Evolutionary conservation across 208 protist genomes (phyloP).

Genomic region (Wallacemonas sp.): DNA sequence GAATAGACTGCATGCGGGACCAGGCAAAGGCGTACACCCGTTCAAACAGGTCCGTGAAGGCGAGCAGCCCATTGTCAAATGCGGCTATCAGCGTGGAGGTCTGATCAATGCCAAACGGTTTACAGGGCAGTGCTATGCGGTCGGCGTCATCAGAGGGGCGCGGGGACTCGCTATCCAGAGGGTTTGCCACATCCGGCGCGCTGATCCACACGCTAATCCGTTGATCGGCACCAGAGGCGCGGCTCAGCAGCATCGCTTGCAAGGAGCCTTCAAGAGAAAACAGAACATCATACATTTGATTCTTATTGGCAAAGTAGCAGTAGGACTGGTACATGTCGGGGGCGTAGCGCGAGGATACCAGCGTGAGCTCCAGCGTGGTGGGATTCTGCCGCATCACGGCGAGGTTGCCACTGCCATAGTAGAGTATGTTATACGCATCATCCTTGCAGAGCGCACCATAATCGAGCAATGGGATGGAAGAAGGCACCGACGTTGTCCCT

Average conservation of each 20-base stretch:
- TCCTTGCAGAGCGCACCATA: slow-evolving; percentile 25
- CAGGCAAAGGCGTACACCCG: background rate
- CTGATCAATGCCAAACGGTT: slow-evolving; percentile 10
- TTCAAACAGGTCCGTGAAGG: background rate
- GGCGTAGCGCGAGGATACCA: background rate
- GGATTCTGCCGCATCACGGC: slow-evolving; percentile 11
- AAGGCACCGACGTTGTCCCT: background rate
- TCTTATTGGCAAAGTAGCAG: slow-evolving; percentile 31
- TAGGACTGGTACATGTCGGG: slow-evolving; percentile 21
- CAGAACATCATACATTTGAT: slow-evolving; percentile 24
- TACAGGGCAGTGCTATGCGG: slow-evolving; percentile 1
- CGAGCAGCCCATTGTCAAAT: slow-evolving; percentile 8
- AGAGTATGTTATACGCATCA: slow-evolving; percentile 13
- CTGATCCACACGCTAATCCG: background rate
- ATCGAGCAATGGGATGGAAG: background rate
- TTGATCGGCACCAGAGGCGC: background rate
- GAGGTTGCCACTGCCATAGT: slow-evolving; percentile 20
- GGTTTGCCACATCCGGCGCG: background rate
- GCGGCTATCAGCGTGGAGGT: background rate
- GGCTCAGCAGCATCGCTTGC: background rate
- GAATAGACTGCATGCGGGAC: background rate
- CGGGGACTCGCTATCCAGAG: too few species aligned
- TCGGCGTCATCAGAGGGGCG: too few species aligned
- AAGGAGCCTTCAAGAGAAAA: background rate
- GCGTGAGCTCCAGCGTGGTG: background rate